Conservation (phyloP, 306 rosid species). For the Cucumis hystrix region DNA sequence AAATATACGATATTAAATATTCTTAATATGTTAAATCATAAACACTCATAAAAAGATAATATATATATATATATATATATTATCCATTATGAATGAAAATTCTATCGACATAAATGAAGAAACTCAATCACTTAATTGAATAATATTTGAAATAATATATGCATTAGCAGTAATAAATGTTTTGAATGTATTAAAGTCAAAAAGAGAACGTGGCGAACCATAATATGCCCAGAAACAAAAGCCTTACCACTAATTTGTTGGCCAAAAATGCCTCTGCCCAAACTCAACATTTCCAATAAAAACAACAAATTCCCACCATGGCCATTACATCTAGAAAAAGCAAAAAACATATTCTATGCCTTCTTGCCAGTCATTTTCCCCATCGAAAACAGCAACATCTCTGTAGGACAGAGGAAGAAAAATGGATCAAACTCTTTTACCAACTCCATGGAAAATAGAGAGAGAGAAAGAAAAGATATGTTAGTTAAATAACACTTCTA, state of each 20-base stretch:
- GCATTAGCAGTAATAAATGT: background rate
- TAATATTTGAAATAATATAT: background rate
- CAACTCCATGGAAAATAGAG: background rate
- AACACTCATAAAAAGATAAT: too few species aligned
- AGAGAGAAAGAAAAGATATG: background rate
- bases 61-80: too few species aligned
- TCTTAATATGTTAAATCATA: too few species aligned
- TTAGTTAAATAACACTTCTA: too few species aligned
- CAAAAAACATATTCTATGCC: background rate
- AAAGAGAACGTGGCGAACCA: background rate
- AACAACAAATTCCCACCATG: background rate
- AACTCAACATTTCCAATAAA: background rate
- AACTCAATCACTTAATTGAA: background rate
- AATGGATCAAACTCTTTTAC: background rate
- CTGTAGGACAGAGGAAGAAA: background rate
- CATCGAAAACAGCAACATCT: slow-evolving; percentile 17
- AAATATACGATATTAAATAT: too few species aligned
- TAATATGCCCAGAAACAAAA: background rate
- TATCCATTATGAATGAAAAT: too few species aligned
- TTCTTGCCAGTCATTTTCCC: background rate
- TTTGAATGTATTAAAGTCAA: background rate
- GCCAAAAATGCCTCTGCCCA: background rate
- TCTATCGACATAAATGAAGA: too few species aligned
- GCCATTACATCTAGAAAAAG: background rate
- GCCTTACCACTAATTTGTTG: background rate